Evolutionary conservation across 1,139 yeast species (phyloP).

Genomic region (Yamadazyma triangularis): DNA sequence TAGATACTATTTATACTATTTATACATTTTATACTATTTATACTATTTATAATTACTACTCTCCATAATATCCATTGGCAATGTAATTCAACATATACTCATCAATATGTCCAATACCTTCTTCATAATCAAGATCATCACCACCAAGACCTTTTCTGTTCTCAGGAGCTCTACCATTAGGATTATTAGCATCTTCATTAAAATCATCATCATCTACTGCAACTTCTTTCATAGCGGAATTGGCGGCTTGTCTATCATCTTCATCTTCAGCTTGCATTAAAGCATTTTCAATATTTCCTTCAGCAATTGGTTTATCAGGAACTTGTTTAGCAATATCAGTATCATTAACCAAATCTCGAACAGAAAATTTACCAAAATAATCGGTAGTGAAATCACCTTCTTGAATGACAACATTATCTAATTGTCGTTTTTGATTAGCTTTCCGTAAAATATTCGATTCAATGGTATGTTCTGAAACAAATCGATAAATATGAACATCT

Average conservation of each 20-base stretch:
- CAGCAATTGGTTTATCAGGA: conserved; percentile 34
- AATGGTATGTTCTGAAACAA: conserved; percentile 93
- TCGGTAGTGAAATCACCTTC: conserved; percentile 99
- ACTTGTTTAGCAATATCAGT: conserved; percentile 37
- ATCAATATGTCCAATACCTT: conserved; percentile 80
- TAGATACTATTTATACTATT: too few relatives aligned
- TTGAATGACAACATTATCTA: conserved; percentile 94
- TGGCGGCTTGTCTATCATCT: conserved; percentile 92
- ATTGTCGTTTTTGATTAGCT: conserved; percentile 92
- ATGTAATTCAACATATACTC: conserved; percentile 94
- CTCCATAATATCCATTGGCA: conserved; percentile 72
- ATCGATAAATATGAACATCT: conserved; percentile 94
- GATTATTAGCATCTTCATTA: conserved; percentile 32
- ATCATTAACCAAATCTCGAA: conserved; percentile 79
- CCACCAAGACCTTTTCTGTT: conserved; percentile 16
- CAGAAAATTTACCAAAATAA: conserved; percentile 84
- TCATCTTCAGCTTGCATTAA: conserved; percentile 95
- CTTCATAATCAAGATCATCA: conserved; percentile 63
- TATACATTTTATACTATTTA: too few relatives aligned
- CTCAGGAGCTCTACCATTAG: conserved; percentile 17
- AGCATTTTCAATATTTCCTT: conserved; percentile 56
- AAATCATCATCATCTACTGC: conserved; percentile 84
- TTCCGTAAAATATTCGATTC: conserved; percentile 92
- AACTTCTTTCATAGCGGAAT: conserved; percentile 82
- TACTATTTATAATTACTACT: conserved; percentile 13